Evolutionary conservation across 768 basidiomycete species (phyloP).

Genomic region (Amanita exitialis): DNA sequence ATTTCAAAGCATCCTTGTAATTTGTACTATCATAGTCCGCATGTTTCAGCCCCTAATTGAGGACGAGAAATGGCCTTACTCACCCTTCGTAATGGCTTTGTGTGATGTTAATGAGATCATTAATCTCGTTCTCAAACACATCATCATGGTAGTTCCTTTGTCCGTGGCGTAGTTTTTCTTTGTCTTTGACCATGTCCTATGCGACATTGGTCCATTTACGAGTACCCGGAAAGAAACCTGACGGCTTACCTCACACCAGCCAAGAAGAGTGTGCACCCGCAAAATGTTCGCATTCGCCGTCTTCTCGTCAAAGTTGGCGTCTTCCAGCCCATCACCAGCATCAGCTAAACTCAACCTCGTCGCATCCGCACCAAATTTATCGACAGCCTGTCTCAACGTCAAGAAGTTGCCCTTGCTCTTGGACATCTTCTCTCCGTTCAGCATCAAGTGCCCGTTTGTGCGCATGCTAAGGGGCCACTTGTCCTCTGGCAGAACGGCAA

Average conservation of each 20-base stretch:
- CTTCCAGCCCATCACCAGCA: constrained; percentile 94
- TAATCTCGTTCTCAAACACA: constrained; percentile 88
- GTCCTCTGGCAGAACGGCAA: constrained; percentile 86
- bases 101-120: constrained; percentile 74
- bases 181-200: constrained; percentile 74
- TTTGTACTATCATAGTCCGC: constrained; percentile 48
- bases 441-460: constrained; percentile 90
- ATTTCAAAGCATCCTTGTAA: constrained; percentile 94
- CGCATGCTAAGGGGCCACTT: constrained; percentile 91
- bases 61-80: constrained; percentile 17
- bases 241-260: constrained; percentile 77
- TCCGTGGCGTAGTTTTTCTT: constrained; percentile 64
- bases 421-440: constrained; percentile 98
- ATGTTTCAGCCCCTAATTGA: not conserved
- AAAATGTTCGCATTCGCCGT: constrained; percentile 95
- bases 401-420: constrained; percentile 95
- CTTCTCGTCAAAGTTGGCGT: constrained; percentile 99
- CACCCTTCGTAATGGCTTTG: constrained; percentile 77
- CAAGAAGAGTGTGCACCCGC: constrained; percentile 80
- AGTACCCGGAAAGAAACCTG: not conserved
- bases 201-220: constrained; percentile 5
- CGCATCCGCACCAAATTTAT: constrained; percentile 96
- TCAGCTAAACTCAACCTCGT: constrained; percentile 89
- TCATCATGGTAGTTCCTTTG: constrained; percentile 75
- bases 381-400: constrained; percentile 79